Conservation (phyloP, 1,139 yeast species). For the Hansenula lynferdii region DNA sequence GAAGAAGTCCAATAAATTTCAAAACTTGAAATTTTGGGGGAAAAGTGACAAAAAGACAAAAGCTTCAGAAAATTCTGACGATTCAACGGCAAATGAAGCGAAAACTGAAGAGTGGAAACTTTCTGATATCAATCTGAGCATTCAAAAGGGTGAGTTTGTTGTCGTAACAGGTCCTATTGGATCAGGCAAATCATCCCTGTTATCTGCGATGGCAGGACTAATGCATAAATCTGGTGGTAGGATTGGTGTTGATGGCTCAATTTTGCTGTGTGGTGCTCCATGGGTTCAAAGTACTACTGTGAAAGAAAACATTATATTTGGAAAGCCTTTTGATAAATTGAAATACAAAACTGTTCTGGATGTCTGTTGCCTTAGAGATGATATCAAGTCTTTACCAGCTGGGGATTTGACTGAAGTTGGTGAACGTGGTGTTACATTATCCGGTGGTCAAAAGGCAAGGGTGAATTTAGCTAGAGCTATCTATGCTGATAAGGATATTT, state of each 20-base stretch:
- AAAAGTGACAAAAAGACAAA: too few species aligned
- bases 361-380: constrained; percentile 64
- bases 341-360: constrained; percentile 52
- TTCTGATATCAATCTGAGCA: constrained; percentile 24
- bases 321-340: constrained; percentile 46
- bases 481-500: constrained; percentile 59
- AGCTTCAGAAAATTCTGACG: too few species aligned
- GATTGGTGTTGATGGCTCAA: constrained; percentile 28
- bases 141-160: constrained; percentile 35
- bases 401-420: constrained; percentile 87
- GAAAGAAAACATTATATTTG: constrained; percentile 69
- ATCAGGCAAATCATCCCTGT: constrained; percentile 38
- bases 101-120: background rate
- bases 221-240: constrained; percentile 39
- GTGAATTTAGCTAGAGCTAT: constrained; percentile 74
- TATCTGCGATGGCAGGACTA: constrained; percentile 39
- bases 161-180: constrained; percentile 41
- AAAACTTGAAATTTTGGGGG: background rate
- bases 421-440: constrained; percentile 82
- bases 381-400: constrained; percentile 64
- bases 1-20: too few species aligned
- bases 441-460: constrained; percentile 88
- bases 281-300: constrained; percentile 88
- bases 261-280: constrained; percentile 42
- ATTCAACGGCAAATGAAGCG: too few species aligned